phyloP scores from a whole-genome alignment of 345 rosid genomes.

The Eucalyptus tenuipes region DNA sequence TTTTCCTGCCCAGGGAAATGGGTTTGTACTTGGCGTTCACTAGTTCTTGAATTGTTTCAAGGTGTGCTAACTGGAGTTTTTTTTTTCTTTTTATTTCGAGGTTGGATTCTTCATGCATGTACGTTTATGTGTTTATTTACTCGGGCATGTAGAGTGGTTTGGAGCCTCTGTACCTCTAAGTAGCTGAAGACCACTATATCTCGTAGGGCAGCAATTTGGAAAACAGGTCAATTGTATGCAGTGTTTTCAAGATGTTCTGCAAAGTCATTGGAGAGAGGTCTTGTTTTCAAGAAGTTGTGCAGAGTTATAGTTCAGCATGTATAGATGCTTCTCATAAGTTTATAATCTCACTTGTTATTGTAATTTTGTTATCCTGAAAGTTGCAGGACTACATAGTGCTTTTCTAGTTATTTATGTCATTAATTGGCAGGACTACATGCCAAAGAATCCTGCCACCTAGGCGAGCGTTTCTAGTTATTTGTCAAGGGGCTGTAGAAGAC shows the following conservation, averaged over 20 bases:
- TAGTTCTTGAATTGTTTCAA: background rate
- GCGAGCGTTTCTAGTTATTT: no score
- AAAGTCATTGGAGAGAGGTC: background rate
- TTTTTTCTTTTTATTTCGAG: background rate
- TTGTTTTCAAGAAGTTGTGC: background rate
- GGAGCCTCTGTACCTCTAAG: no score
- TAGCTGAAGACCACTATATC: no score
- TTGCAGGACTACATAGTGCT: no score
- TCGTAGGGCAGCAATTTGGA: no score
- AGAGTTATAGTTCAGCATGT: background rate
- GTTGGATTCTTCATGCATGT: background rate
- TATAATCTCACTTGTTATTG: background rate
- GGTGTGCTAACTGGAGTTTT: background rate
- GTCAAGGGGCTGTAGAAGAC: no score
- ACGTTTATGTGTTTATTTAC: no score
- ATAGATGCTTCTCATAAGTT: background rate
- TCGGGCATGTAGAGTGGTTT: no score
- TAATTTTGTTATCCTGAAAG: no score
- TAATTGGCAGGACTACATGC: no score
- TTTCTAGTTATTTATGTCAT: no score
- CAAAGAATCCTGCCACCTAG: no score
- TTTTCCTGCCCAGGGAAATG: background rate
- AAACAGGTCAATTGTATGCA: background rate
- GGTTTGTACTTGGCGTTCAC: background rate
- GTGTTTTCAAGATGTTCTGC: background rate